These are phyloP conservation scores for Ceratocystiopsis brevicomis DNA, from an alignment of 2,329 filamentous ascomycete genomes.

Conservation along the genomic window DNA sequence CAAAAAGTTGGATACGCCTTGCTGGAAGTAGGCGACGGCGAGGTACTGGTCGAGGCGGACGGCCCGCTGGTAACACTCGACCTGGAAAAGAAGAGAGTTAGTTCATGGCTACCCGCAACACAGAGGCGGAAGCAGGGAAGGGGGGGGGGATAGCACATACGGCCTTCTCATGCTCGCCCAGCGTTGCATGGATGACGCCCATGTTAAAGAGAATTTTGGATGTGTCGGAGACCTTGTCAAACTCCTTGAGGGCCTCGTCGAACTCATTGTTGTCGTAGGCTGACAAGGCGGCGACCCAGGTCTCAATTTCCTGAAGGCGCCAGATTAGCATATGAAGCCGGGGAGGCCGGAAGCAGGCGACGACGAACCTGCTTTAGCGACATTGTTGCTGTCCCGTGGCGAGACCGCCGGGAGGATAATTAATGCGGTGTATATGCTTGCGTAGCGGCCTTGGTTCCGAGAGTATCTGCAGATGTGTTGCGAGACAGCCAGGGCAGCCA, in stretches of 20 bases:
- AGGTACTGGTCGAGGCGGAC: conserved; percentile 86
- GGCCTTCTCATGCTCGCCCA: conserved; percentile 89
- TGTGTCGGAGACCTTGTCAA: conserved; percentile 77
- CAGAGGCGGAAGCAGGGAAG: not conserved
- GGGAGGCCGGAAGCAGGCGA: not conserved
- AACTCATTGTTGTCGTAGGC: conserved; percentile 97
- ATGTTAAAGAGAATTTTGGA: conserved; percentile 98
- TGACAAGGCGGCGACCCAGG: conserved; percentile 79
- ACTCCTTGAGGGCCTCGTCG: conserved; percentile 67
- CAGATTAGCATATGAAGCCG: not conserved
- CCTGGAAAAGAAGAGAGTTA: conserved; percentile 29
- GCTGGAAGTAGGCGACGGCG: conserved; percentile 93
- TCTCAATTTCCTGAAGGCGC: conserved; percentile 80
- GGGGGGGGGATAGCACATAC: conserved; percentile 33
- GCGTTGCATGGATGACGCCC: conserved; percentile 88
- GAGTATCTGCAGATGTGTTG: too few relatives aligned
- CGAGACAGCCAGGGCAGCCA: too few relatives aligned
- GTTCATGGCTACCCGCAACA: not conserved
- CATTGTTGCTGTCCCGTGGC: conserved; percentile 13
- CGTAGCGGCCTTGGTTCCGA: too few relatives aligned
- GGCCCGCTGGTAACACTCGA: conserved; percentile 86
- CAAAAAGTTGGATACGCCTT: conserved; percentile 94
- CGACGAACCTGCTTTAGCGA: conserved; percentile 22
- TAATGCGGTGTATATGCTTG: too few relatives aligned
- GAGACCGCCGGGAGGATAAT: too few relatives aligned